These are phyloP conservation scores for Zygosaccharomyces rouxii DNA, from an alignment of 805 yeast genomes.

Conservation along the genomic window DNA sequence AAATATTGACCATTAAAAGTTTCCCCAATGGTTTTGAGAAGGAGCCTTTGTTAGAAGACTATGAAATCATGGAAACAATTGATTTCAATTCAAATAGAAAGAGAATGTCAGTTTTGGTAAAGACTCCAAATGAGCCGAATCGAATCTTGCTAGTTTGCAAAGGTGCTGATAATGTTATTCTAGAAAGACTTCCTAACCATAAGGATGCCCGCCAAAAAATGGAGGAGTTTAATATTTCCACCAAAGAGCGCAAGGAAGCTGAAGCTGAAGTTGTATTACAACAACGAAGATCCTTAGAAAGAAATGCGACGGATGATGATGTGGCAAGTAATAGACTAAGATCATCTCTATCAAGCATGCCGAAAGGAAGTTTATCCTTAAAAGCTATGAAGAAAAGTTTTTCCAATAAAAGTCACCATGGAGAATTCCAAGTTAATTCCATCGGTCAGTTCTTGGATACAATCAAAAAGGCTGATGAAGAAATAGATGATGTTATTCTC, in stretches of 20 bases:
- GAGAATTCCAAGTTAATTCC: conserved; percentile 36
- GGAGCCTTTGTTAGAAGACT: conserved; percentile 60
- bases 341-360: conserved; percentile 26
- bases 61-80: conserved; percentile 71
- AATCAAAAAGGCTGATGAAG: conserved; percentile 44
- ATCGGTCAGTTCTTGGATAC: conserved; percentile 48
- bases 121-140: conserved; percentile 58
- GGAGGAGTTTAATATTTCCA: conserved; percentile 52
- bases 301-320: conserved; percentile 18
- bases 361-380: conserved; percentile 30
- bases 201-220: conserved; percentile 61
- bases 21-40: conserved; percentile 78
- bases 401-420: conserved; percentile 20
- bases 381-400: conserved; percentile 32
- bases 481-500: conserved; percentile 48
- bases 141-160: conserved; percentile 77
- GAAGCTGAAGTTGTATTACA: conserved; percentile 76
- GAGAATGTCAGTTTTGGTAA: conserved; percentile 86
- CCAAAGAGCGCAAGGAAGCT: conserved; percentile 59
- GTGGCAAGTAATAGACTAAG: conserved; percentile 34
- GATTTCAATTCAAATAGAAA: conserved; percentile 87
- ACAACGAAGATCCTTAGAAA: conserved; percentile 47
- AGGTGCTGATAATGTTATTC: conserved; percentile 91
- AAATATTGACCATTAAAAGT: conserved; percentile 59
- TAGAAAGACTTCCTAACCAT: conserved; percentile 62